Evolutionary conservation across 768 basidiomycete species (phyloP).

Genomic region (Termitomyces sp.): DNA sequence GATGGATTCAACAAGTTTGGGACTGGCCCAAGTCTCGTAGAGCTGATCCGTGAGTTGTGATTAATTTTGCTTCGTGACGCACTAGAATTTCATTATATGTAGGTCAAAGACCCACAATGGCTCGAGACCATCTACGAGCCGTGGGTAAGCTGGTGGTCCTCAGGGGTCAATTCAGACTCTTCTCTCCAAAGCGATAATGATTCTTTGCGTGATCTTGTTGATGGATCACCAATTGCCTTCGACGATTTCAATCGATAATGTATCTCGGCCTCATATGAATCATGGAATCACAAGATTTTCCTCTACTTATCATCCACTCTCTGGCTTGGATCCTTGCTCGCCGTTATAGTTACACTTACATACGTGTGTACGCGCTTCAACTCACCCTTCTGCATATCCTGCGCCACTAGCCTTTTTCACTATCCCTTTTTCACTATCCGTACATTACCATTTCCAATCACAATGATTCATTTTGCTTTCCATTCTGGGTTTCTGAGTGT

Average conservation of each 20-base stretch:
- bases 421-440: neutral
- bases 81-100: neutral
- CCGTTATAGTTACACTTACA: constrained; percentile 1
- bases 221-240: neutral
- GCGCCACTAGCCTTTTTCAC: neutral
- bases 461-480: neutral
- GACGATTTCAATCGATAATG: neutral
- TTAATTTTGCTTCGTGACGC: neutral
- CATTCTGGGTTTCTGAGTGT: neutral
- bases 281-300: constrained; percentile 3
- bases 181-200: constrained; percentile 10
- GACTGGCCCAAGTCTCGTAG: constrained; percentile 57
- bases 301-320: neutral
- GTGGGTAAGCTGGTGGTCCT: constrained; percentile 10
- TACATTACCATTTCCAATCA: constrained; percentile 1
- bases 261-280: neutral
- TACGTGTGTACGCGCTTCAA: constrained; percentile 9
- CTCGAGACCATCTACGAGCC: constrained; percentile 16
- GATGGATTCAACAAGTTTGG: constrained; percentile 86
- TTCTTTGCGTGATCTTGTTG: neutral
- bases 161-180: constrained; percentile 10
- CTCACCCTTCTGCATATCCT: constrained; percentile 2
- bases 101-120: constrained; percentile 24
- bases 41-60: constrained; percentile 40
- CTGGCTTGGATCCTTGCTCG: neutral